Evolutionary conservation across 306 rosid genomes (phyloP), one percentile per base, ranked within the genome.

Genomic region (Gastrolobium bilobum): DNA sequence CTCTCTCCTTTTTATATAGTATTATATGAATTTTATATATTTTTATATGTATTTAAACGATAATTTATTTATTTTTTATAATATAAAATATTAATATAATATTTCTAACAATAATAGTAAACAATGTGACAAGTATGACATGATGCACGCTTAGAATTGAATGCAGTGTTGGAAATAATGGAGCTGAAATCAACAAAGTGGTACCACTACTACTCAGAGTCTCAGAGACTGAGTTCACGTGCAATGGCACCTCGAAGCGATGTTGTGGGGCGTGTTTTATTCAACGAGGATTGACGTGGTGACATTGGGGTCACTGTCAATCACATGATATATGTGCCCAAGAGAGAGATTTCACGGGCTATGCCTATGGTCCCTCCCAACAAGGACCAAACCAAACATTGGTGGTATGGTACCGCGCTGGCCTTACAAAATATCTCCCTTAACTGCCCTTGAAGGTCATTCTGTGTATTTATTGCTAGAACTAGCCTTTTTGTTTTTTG

Each of bases 161-260:
- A 53, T 53, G 59, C 33, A 15, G 33, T 6, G 59, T 53, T 29
- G 7, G 38, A 29, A 61, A 58, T 33, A 4, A 61, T 61, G 68
- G 68, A 35, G 46, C 38, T 56, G 62, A 56, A 54, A 20, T 54
- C 10, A 54, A 38, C 0, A 62, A 62, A 61, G 68, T 61, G 48
- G 33, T 3, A 7, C 26, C 1, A 20, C 26, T 20, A 20, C 1
- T 20, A 20, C 26, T 20, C 26, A 4, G 4, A 6, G 34, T 14
- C n/a, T n/a, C n/a, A 20, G 15, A 52, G 58, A 52, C 33, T 30
- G 11, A 11, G 30, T 67, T 67, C 73, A 68, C 73, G 58, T 68
- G 73, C 6, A 11, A 8, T 30, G 61, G 60, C 11, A 54, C 37
- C 37, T 29, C 2, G 13, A 2, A 56, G 37, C 62, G 0, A 29